These are phyloP conservation scores for Paradendryphiella salina DNA, from an alignment of 2,329 filamentous ascomycete species.

Conservation along the genomic window DNA sequence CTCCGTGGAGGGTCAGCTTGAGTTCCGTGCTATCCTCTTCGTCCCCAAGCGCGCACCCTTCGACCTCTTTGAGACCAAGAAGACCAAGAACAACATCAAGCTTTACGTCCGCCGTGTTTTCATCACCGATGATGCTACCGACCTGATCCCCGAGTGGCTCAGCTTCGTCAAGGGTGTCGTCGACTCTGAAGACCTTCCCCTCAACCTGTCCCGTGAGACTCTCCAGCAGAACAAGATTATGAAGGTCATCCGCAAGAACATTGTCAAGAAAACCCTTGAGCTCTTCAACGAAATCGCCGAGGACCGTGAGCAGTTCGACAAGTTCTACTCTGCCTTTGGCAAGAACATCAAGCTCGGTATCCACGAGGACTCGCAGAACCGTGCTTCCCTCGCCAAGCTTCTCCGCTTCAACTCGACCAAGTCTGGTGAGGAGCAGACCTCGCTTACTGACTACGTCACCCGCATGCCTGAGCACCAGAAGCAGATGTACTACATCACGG, in stretches of 20 bases:
- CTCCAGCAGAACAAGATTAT: conserved; percentile 99
- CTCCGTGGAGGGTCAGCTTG: conserved; percentile 99
- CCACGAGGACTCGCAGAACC: conserved; percentile 99
- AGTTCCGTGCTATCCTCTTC: conserved; percentile 99
- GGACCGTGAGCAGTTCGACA: conserved; percentile 99
- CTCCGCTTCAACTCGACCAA: conserved; percentile 99
- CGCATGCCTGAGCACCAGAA: conserved; percentile 99
- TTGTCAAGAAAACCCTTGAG: conserved; percentile 99
- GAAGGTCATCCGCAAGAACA: conserved; percentile 99
- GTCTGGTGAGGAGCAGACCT: conserved; percentile 94
- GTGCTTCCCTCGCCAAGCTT: conserved; percentile 88
- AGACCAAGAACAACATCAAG: conserved; percentile 99
- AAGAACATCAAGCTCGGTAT: conserved; percentile 99
- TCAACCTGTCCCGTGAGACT: conserved; percentile 99
- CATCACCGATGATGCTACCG: conserved; percentile 99
- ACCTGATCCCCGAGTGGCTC: conserved; percentile 99
- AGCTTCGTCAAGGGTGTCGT: conserved; percentile 99
- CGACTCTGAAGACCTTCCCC: conserved; percentile 98
- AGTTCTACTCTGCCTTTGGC: conserved; percentile 99
- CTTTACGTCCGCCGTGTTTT: conserved; percentile 99
- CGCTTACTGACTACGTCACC: conserved; percentile 94
- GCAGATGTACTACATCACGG: conserved; percentile 99
- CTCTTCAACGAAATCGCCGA: conserved; percentile 99
- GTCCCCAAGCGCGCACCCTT: conserved; percentile 99
- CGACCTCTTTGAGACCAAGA: conserved; percentile 99